Conservation (phyloP, 106 monocot species). For the Dendrobium chrysotoxum region DNA sequence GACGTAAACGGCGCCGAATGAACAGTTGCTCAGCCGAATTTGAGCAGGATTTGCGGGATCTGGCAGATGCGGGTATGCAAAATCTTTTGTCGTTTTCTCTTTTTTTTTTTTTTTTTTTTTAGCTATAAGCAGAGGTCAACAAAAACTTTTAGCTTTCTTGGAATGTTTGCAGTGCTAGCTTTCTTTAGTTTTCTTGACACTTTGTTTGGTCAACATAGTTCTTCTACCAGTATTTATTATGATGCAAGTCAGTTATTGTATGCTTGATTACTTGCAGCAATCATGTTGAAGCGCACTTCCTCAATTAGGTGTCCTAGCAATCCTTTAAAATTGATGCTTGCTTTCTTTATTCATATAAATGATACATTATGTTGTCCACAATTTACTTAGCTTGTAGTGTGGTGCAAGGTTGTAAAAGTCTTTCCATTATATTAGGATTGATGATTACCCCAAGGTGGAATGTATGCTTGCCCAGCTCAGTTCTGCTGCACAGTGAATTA, state of each 20-base stretch:
- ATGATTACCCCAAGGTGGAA: not conserved
- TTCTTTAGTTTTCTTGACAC: not conserved
- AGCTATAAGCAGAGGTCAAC: no score
- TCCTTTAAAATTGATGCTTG: not conserved
- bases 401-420: constrained; percentile 6
- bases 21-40: no score
- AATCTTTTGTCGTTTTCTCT: no score
- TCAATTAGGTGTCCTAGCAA: not conserved
- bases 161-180: no score
- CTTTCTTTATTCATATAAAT: not conserved
- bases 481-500: no score
- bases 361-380: not conserved
- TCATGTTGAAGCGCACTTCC: not conserved
- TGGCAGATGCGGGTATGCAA: no score
- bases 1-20: no score
- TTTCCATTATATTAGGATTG: not conserved
- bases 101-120: no score
- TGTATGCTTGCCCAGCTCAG: no score
- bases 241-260: not conserved
- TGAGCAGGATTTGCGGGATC: no score
- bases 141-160: no score
- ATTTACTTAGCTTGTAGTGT: not conserved
- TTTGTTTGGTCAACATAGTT: not conserved
- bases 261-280: not conserved
- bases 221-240: not conserved